Percentiles rank a stretch among this genome's conserved stretches.
phyloP scores from a whole-genome alignment of 169 alveolate species.

The Plasmodium berghei region DNA sequence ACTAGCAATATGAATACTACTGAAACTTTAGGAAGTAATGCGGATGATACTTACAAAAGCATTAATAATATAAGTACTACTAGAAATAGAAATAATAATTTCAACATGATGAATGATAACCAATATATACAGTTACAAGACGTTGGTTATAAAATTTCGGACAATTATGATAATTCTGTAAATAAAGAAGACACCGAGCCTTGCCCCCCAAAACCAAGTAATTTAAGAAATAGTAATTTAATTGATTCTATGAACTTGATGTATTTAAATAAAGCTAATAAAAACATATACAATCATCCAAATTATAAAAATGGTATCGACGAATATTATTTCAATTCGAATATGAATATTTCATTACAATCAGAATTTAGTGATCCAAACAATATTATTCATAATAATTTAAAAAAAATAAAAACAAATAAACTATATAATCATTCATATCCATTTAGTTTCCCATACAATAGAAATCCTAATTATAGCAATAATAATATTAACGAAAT shows the following conservation, averaged over 20 bases:
- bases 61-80: neutral
- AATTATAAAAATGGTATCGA: neutral
- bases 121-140: too few species aligned
- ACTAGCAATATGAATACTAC: neutral
- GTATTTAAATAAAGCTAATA: conserved; percentile 17
- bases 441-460: neutral
- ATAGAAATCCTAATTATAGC: neutral
- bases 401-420: neutral
- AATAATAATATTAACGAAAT: conserved; percentile 3
- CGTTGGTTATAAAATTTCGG: conserved; percentile 1
- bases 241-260: conserved; percentile 21
- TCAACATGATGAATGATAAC: too few species aligned
- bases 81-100: too few species aligned
- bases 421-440: neutral
- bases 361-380: neutral
- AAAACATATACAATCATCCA: conserved; percentile 7
- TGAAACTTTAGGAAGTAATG: neutral
- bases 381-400: neutral
- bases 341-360: neutral
- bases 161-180: conserved; percentile 4
- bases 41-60: neutral
- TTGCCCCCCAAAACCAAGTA: neutral
- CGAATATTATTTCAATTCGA: neutral
- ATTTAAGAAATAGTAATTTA: conserved; percentile 28
- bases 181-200: neutral